phyloP scores from a whole-genome alignment of 2,329 filamentous ascomycete genomes.

The Pseudogymnoascus destructans region DNA sequence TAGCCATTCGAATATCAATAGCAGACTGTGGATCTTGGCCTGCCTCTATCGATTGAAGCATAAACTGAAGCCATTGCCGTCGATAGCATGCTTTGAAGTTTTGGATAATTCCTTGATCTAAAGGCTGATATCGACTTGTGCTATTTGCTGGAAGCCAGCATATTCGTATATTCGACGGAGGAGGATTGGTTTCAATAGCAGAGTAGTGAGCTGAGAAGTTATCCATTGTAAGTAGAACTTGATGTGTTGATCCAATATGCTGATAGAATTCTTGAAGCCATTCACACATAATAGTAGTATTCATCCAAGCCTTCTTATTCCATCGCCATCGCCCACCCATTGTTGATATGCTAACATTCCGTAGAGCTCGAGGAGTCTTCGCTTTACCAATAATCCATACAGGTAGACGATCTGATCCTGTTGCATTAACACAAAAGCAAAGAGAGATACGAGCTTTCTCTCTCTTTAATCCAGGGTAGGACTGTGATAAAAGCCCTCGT shows the following conservation, averaged over 20 bases:
- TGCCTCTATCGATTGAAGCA: too few species aligned
- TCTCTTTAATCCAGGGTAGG: conserved; percentile 9
- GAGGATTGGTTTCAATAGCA: background rate
- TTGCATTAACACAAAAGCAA: conserved; percentile 9
- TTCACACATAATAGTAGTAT: too few species aligned
- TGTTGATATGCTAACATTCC: too few species aligned
- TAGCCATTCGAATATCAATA: background rate
- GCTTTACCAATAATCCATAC: conserved; percentile 9
- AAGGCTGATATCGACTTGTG: background rate
- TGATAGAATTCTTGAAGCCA: background rate
- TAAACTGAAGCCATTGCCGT: background rate
- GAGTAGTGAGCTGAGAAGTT: background rate
- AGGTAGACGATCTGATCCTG: conserved; percentile 9
- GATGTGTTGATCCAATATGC: background rate
- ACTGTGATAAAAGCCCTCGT: conserved; percentile 7
- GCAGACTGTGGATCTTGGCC: too few species aligned
- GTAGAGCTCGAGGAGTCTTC: too few species aligned
- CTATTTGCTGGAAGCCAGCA: background rate
- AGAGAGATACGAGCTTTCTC: conserved; percentile 6
- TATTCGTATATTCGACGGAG: background rate
- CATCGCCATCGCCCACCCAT: too few species aligned
- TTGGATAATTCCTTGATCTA: background rate
- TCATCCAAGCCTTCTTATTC: too few species aligned
- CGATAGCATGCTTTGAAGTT: background rate
- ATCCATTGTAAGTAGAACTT: background rate